A percentile compares a stretch with the other conserved stretches of the same genome.
These are phyloP conservation scores for Aspergillus floridensis DNA, from an alignment of 2,329 filamentous ascomycete species.

Conservation along the genomic window DNA sequence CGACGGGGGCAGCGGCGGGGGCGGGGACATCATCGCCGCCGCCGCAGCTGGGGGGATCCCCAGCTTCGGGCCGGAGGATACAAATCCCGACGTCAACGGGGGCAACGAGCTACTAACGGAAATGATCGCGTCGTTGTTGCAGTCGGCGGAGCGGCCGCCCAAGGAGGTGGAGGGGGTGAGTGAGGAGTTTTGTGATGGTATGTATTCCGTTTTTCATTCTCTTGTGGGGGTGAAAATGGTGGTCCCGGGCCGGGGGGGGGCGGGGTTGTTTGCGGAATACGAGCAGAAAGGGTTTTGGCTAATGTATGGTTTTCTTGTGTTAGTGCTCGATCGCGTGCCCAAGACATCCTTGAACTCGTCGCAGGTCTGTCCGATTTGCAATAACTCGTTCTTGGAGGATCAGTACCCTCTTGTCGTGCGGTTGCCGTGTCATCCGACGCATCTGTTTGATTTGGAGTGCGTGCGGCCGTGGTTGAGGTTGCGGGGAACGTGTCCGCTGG, in stretches of 20 bases:
- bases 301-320: not conserved
- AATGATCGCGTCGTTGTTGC: slow-evolving; percentile 57
- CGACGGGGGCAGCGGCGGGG: slow-evolving; percentile 33
- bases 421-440: slow-evolving; percentile 60
- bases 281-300: not conserved
- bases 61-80: slow-evolving; percentile 1
- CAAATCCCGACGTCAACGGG: slow-evolving; percentile 18
- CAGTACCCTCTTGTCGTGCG: slow-evolving; percentile 62
- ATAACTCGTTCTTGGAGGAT: slow-evolving; percentile 61
- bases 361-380: slow-evolving; percentile 60
- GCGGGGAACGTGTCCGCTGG: slow-evolving; percentile 62
- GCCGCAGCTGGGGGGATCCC: slow-evolving; percentile 35
- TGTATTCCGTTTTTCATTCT: slow-evolving; percentile 11
- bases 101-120: slow-evolving; percentile 48
- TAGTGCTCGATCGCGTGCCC: slow-evolving; percentile 58
- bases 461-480: slow-evolving; percentile 64
- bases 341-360: slow-evolving; percentile 53
- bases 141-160: slow-evolving; percentile 58
- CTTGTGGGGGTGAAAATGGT: not conserved
- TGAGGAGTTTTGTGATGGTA: slow-evolving; percentile 58
- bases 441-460: slow-evolving; percentile 65
- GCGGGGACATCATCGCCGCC: slow-evolving; percentile 4
- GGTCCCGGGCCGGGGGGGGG: not conserved
- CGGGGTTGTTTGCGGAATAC: too few relatives aligned
- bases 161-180: slow-evolving; percentile 60